Base-by-base conservation (phyloP, 768 basidiomycete species). In the Leccinum subgranulosum region DNA sequence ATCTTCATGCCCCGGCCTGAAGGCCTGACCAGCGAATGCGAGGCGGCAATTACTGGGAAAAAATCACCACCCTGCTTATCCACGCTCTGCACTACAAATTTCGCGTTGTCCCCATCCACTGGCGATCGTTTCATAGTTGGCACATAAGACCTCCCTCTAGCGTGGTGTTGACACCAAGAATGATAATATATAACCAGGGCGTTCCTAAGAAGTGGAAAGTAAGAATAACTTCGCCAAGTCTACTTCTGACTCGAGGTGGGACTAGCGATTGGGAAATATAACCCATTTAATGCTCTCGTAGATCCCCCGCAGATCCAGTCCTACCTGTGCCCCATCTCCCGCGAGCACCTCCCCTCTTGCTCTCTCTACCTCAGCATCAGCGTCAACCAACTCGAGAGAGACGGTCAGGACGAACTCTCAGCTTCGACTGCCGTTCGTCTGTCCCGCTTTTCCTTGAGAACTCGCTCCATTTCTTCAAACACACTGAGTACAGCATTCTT, bases 381-480 rank as follows among this genome's bases (percentile, higher is more conserved):
- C 36, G 12, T 39, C 9, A 39, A 17, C 47, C 25, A 36, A 31
- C 45, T 23, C 27, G 21, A 34, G 33, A 41, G 17, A 45, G 17
- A 48, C 12, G 72, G 73, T 75, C 76, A 57, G 73, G 66, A 64
- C 74, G 65, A 57, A 82, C 63, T 63, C 64, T 77, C 66, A 73
- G 58, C 62, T 69, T 72, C 60, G 76, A 63, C 60, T 59, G 69
- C 36, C 67, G 64, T 61, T 12, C 72, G 62, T 36, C 34, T 52
- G 6, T 64, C 67, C 41, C 73, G 77, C 65, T 83, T 88, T 70
- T 74, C 75, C 65, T 73, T 70, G 61, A 92, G 70, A 11, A 75
- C 64, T 60, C 77, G 74, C 64, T 90, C 90, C 76, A 91, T 75
- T 72, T 86, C 84, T 62, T 89, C 84, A 66, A 93, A 92, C 14